A percentile compares a stretch with the other conserved stretches of the same genome.
phyloP scores from a whole-genome alignment of 106 monocot species.

The Allium sativum region DNA sequence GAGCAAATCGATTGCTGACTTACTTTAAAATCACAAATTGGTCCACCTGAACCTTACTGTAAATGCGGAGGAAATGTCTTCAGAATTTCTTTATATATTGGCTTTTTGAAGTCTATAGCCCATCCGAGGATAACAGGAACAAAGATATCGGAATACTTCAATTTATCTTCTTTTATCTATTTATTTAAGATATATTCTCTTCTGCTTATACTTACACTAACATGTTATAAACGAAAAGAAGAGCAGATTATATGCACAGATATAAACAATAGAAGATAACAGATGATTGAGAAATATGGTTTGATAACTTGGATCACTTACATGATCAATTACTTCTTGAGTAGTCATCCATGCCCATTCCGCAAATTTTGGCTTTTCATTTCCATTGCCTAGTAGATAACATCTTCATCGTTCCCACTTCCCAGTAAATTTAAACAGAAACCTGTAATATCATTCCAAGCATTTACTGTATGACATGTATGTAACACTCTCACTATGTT shows the following conservation, averaged over 20 bases:
- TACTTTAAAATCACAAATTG: too few relatives aligned
- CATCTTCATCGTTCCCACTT: constrained; percentile 70
- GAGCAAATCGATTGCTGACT: too few relatives aligned
- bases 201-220: too few relatives aligned
- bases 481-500: too few relatives aligned
- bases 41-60: neutral
- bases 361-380: constrained; percentile 80
- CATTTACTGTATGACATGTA: too few relatives aligned
- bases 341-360: constrained; percentile 93
- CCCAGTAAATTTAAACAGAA: too few relatives aligned
- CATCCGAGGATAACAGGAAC: neutral
- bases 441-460: too few relatives aligned
- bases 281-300: neutral
- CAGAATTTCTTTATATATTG: constrained; percentile 7
- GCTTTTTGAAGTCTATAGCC: constrained; percentile 15
- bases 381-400: constrained; percentile 68
- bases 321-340: constrained; percentile 56
- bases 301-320: constrained; percentile 23
- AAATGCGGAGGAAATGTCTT: constrained; percentile 11
- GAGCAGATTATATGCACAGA: too few relatives aligned
- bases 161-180: neutral
- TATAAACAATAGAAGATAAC: neutral
- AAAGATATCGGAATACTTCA: neutral
- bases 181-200: neutral
- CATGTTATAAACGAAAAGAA: too few relatives aligned